A percentile compares a stretch with the other conserved stretches of the same genome.
Evolutionary conservation across 179 eudicot species (phyloP).

Genomic region (Patellifolia procumbens): DNA sequence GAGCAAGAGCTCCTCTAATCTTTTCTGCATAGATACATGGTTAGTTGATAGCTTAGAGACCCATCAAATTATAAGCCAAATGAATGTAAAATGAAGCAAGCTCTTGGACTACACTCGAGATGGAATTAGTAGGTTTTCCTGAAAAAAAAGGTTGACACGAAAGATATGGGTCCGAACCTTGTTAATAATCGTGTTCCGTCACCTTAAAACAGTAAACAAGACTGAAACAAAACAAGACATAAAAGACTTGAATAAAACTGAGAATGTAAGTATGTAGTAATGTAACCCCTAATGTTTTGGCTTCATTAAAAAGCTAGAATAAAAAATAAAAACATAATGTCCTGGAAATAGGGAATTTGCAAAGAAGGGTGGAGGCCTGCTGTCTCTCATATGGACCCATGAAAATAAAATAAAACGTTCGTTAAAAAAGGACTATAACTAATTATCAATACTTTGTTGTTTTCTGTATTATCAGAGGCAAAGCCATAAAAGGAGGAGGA

Average conservation of each 20-base stretch:
- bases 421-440: constrained; percentile 15
- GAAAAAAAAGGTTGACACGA: neutral
- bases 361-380: constrained; percentile 4
- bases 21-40: neutral
- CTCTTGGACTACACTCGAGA: neutral
- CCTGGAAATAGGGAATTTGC: constrained; percentile 3
- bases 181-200: neutral
- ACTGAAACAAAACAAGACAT: neutral
- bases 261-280: neutral
- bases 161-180: neutral
- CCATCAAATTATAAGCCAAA: neutral
- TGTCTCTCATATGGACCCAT: constrained; percentile 19
- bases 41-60: neutral
- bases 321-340: neutral
- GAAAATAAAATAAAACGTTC: neutral
- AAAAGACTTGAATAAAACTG: neutral
- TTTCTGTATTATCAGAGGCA: constrained; percentile 18
- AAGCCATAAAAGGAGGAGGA: constrained; percentile 30
- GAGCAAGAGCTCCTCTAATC: neutral
- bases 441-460: constrained; percentile 13
- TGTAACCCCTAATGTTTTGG: neutral
- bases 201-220: neutral
- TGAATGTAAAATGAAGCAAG: neutral
- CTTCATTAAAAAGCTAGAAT: neutral
- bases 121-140: neutral